Evolutionary conservation across 208 protist species (phyloP).

Genomic region (Leishmania martiniquensis): DNA sequence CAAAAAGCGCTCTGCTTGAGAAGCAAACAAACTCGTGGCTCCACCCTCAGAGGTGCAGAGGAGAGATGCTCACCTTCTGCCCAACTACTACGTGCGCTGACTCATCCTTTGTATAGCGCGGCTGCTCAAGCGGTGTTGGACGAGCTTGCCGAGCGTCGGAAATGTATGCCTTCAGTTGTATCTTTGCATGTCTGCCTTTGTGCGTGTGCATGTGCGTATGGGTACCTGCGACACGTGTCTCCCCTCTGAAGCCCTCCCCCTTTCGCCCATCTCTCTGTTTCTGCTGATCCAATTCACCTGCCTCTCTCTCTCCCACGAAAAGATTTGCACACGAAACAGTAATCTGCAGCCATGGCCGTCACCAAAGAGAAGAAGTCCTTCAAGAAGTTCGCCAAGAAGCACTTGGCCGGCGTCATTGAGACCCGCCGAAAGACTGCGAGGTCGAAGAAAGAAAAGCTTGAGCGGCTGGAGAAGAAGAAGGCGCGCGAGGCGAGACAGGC

Average conservation of each 20-base stretch:
- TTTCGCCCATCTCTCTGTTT: neutral
- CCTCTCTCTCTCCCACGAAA: neutral
- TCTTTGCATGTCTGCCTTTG: neutral
- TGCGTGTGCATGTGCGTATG: neutral
- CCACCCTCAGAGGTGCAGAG: neutral
- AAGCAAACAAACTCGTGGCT: neutral
- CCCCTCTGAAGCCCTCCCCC: neutral
- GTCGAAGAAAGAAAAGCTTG: constrained; percentile 88
- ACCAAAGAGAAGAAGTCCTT: constrained; percentile 93
- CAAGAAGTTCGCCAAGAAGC: constrained; percentile 93
- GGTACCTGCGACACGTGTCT: neutral
- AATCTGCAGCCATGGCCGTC: constrained; percentile 41
- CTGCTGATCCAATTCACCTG: neutral
- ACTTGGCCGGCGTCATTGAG: constrained; percentile 89
- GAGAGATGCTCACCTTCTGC: no score
- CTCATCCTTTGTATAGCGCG: no score
- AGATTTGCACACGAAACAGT: neutral
- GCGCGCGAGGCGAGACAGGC: constrained; percentile 65
- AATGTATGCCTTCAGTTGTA: no score
- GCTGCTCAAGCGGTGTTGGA: neutral
- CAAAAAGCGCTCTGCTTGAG: neutral
- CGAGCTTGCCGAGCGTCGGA: neutral
- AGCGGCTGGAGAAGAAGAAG: constrained; percentile 83
- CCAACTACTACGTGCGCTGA: neutral
- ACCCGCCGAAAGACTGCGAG: constrained; percentile 87